A percentile compares a stretch with the other conserved stretches of the same genome.
Evolutionary conservation across 495 filamentous ascomycete species (phyloP).

Genomic region (Ramalina peruviana): DNA sequence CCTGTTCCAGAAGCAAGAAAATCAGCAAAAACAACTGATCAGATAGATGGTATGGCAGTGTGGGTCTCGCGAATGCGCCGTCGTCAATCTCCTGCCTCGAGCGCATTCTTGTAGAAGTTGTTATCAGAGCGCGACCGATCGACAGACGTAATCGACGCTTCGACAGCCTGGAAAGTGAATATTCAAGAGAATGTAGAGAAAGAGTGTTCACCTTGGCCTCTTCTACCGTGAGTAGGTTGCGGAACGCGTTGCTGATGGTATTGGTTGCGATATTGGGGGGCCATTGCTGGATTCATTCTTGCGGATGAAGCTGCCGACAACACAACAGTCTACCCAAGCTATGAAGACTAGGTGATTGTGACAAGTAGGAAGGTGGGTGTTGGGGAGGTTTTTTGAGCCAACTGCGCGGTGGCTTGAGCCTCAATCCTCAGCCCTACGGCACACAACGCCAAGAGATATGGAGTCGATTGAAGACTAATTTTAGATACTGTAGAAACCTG

Average conservation of each 20-base stretch:
- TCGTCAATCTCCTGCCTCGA: too few species aligned
- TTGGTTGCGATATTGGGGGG: conserved; percentile 8
- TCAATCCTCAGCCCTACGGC: neutral
- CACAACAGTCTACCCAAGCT: neutral
- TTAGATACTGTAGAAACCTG: too few species aligned
- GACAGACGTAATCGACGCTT: neutral
- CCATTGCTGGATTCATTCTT: conserved; percentile 12
- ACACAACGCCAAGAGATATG: neutral
- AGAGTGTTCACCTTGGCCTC: conserved; percentile 7
- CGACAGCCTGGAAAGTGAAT: neutral
- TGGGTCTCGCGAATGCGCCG: too few species aligned
- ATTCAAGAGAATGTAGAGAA: neutral
- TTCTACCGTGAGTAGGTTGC: conserved; percentile 3
- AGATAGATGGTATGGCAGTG: neutral
- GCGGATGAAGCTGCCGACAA: neutral
- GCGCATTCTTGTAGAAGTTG: neutral
- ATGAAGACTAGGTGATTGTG: neutral
- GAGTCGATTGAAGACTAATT: too few species aligned
- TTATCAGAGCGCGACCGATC: neutral
- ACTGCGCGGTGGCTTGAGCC: neutral
- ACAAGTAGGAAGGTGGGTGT: neutral
- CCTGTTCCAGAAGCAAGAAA: neutral
- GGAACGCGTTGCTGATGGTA: conserved; percentile 13
- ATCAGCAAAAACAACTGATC: neutral
- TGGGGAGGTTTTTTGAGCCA: neutral